Evolutionary conservation across 176 grass and related monocot genomes (phyloP).

Genomic region (Paspalum vaginatum): DNA sequence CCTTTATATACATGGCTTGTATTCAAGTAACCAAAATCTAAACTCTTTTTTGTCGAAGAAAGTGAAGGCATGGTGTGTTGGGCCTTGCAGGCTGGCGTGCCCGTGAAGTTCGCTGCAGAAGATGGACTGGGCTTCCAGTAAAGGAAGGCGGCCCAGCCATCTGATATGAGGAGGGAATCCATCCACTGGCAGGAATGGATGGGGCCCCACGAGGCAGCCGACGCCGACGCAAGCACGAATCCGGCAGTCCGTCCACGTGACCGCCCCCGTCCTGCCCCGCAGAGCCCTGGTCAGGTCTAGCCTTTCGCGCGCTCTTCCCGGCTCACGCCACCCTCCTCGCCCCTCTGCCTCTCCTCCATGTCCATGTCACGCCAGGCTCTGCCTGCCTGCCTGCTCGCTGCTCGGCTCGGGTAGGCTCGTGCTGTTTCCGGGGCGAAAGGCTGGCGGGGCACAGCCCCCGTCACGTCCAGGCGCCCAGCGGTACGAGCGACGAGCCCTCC

Average conservation of each 20-base stretch:
- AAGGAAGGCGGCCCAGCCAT: neutral
- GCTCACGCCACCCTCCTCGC: constrained; percentile 16
- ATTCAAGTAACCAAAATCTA: neutral
- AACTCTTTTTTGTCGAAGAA: neutral
- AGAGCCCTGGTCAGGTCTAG: too few species aligned
- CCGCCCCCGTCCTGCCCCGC: neutral
- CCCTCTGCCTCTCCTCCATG: too few species aligned
- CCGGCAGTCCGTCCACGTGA: constrained; percentile 35
- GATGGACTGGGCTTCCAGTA: neutral
- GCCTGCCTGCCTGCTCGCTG: neutral
- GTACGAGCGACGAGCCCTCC: neutral
- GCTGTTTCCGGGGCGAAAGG: constrained; percentile 11
- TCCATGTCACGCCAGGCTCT: neutral
- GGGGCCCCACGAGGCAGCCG: neutral
- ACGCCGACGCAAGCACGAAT: constrained; percentile 17
- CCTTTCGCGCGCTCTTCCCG: constrained; percentile 12
- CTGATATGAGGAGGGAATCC: too few species aligned
- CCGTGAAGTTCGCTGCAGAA: neutral
- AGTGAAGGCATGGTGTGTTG: neutral
- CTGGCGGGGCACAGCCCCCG: constrained; percentile 14
- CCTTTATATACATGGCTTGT: neutral
- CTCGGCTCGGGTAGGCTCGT: neutral
- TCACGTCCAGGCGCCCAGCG: constrained; percentile 8
- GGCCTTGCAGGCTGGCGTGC: neutral
- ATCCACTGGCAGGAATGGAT: neutral